phyloP scores from a whole-genome alignment of 495 filamentous ascomycete species.

The Talaromyces proteolyticus region DNA sequence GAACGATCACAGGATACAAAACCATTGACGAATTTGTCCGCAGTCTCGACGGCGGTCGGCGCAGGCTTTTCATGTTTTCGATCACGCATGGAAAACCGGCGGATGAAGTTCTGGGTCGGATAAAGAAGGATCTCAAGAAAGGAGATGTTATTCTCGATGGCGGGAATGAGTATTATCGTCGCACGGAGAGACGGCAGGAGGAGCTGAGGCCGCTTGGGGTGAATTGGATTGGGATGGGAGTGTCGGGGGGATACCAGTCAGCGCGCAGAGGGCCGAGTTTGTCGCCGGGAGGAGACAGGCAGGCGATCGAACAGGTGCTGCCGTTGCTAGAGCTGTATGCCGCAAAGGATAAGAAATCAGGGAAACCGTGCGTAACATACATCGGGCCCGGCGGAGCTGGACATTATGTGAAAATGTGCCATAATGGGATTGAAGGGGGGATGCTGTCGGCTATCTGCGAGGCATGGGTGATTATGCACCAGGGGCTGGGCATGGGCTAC shows the following conservation, averaged over 20 bases:
- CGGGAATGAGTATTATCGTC: slow-evolving; percentile 64
- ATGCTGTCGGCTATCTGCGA: slow-evolving; percentile 59
- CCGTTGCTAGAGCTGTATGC: slow-evolving; percentile 57
- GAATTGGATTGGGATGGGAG: slow-evolving; percentile 62
- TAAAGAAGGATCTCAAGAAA: slow-evolving; percentile 47
- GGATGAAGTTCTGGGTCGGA: slow-evolving; percentile 55
- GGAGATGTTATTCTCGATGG: slow-evolving; percentile 70
- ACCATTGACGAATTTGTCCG: slow-evolving; percentile 33
- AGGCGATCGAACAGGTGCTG: slow-evolving; percentile 53
- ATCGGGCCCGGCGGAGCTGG: slow-evolving; percentile 60
- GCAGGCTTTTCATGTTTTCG: slow-evolving; percentile 54
- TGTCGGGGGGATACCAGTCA: slow-evolving; percentile 65
- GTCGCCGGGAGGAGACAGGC: slow-evolving; percentile 56
- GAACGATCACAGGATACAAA: slow-evolving; percentile 28
- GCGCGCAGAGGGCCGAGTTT: slow-evolving; percentile 60
- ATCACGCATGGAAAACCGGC: slow-evolving; percentile 64
- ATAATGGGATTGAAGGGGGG: slow-evolving; percentile 72
- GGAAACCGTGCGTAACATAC: slow-evolving; percentile 55
- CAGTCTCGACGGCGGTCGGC: slow-evolving; percentile 27
- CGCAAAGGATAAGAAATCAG: slow-evolving; percentile 50
- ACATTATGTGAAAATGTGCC: slow-evolving; percentile 75
- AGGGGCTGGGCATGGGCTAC: slow-evolving; percentile 52
- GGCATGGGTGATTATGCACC: slow-evolving; percentile 59
- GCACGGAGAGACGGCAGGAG: slow-evolving; percentile 59
- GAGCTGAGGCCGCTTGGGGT: slow-evolving; percentile 50